Percentiles rank a stretch among this genome's conserved stretches.
phyloP scores from a whole-genome alignment of 768 basidiomycete species.

The Trametes cubensis region DNA sequence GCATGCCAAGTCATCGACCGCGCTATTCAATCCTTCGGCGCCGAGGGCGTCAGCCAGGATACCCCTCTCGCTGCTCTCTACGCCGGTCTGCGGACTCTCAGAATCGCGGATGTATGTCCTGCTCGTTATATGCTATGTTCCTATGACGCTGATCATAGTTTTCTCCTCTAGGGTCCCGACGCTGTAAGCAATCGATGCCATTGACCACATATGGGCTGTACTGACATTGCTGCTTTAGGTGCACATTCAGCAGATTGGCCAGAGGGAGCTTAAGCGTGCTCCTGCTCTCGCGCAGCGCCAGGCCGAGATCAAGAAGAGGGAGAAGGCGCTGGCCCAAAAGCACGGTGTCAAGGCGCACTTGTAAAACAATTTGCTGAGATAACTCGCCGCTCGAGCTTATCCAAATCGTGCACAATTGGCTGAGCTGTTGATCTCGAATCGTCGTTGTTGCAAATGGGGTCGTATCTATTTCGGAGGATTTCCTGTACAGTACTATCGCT shows the following conservation, averaged over 20 bases:
- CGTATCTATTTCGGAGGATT: constrained; percentile 5
- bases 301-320: constrained; percentile 59
- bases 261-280: constrained; percentile 82
- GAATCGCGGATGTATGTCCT: constrained; percentile 77
- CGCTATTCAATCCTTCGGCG: constrained; percentile 95
- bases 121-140: background rate
- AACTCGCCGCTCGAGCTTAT: background rate
- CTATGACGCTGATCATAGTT: constrained; percentile 12
- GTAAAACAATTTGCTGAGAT: constrained; percentile 30
- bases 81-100: constrained; percentile 82
- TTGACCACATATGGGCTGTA: background rate
- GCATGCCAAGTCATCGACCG: constrained; percentile 88
- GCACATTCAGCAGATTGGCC: constrained; percentile 94
- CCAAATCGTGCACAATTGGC: background rate
- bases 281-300: constrained; percentile 57
- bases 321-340: constrained; percentile 60
- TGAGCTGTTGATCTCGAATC: too few relatives aligned
- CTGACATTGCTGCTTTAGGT: constrained; percentile 51
- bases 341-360: constrained; percentile 63
- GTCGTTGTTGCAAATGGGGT: too few relatives aligned
- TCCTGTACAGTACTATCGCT: constrained; percentile 5
- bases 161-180: constrained; percentile 65
- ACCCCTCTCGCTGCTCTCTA: constrained; percentile 76
- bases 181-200: constrained; percentile 52
- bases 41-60: constrained; percentile 95